phyloP scores from a whole-genome alignment of 495 filamentous ascomycete species.

The Podospora appendiculata region DNA sequence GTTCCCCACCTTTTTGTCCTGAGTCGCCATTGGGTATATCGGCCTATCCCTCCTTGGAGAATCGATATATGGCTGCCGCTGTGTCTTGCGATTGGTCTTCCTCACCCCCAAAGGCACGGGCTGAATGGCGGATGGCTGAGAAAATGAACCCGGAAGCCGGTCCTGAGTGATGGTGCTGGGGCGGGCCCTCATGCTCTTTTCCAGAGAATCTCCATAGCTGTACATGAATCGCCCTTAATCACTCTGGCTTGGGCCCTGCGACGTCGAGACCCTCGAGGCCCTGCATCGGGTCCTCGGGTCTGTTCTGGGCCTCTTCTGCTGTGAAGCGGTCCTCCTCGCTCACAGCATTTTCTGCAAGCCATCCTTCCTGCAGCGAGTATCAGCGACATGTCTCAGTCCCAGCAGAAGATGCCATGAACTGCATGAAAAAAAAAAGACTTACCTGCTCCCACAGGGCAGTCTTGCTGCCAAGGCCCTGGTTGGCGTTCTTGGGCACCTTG shows the following conservation, averaged over 20 bases:
- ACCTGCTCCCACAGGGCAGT: slow-evolving; percentile 99
- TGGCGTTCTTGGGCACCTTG: slow-evolving; percentile 84
- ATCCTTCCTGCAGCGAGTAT: slow-evolving; percentile 63
- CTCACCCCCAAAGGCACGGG: too few species aligned
- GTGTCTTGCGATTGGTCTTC: too few species aligned
- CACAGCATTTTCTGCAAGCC: slow-evolving; percentile 83
- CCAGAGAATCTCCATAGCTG: not conserved
- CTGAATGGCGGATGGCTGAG: too few species aligned
- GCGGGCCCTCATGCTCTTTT: not conserved
- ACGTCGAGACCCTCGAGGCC: slow-evolving; percentile 89
- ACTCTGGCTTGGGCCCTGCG: slow-evolving; percentile 81
- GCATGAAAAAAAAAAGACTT: slow-evolving; percentile 18
- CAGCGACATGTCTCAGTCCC: too few species aligned
- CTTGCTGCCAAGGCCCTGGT: slow-evolving; percentile 81
- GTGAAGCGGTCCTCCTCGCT: slow-evolving; percentile 75
- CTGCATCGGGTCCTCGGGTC: slow-evolving; percentile 84
- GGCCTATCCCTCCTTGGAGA: too few species aligned
- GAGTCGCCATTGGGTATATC: too few species aligned
- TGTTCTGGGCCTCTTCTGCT: slow-evolving; percentile 46
- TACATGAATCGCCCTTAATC: slow-evolving; percentile 17
- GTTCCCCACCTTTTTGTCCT: too few species aligned
- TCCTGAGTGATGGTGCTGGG: not conserved
- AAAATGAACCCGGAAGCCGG: too few species aligned
- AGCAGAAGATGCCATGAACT: too few species aligned
- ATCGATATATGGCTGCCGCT: too few species aligned